These are phyloP conservation scores for Ganoderma leucocontextum DNA, from an alignment of 1,284 basidiomycete genomes.

Conservation along the genomic window DNA sequence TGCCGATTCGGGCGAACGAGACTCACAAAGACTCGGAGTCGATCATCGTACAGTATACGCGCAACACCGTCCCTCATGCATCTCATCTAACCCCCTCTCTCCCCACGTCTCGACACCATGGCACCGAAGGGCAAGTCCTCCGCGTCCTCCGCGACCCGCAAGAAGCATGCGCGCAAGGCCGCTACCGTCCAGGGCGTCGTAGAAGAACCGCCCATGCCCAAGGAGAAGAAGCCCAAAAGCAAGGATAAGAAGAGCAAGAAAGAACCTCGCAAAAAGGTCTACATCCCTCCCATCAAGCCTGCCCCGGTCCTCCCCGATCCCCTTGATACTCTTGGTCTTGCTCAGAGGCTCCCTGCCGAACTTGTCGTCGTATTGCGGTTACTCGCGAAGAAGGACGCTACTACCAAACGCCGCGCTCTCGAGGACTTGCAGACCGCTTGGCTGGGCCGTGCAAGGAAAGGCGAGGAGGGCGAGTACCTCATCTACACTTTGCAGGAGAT, in stretches of 20 bases:
- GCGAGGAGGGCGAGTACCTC: conserved; percentile 52
- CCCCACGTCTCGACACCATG: conserved; percentile 12
- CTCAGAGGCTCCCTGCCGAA: conserved; percentile 80
- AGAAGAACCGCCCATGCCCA: conserved; percentile 46
- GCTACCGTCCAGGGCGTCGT: conserved; percentile 38
- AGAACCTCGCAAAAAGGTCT: conserved; percentile 79
- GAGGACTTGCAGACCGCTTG: conserved; percentile 84
- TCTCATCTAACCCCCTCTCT: neutral
- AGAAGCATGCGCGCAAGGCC: conserved; percentile 82
- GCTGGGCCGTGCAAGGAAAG: conserved; percentile 61
- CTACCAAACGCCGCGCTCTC: conserved; percentile 87
- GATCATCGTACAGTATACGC: neutral
- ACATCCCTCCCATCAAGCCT: conserved; percentile 89
- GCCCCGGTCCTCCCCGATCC: conserved; percentile 89
- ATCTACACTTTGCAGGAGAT: conserved; percentile 64
- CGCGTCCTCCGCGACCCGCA: conserved; percentile 82
- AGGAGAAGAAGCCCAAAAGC: conserved; percentile 55
- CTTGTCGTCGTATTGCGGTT: conserved; percentile 85
- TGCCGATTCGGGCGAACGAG: conserved; percentile 10
- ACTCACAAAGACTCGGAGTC: conserved; percentile 11
- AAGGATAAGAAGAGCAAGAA: conserved; percentile 69
- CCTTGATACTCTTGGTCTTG: conserved; percentile 88
- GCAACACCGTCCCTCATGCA: neutral
- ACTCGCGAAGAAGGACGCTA: conserved; percentile 90
- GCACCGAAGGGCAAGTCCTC: conserved; percentile 71